Evolutionary conservation across 1,284 basidiomycete species (phyloP).

Genomic region (Trametes sp.): DNA sequence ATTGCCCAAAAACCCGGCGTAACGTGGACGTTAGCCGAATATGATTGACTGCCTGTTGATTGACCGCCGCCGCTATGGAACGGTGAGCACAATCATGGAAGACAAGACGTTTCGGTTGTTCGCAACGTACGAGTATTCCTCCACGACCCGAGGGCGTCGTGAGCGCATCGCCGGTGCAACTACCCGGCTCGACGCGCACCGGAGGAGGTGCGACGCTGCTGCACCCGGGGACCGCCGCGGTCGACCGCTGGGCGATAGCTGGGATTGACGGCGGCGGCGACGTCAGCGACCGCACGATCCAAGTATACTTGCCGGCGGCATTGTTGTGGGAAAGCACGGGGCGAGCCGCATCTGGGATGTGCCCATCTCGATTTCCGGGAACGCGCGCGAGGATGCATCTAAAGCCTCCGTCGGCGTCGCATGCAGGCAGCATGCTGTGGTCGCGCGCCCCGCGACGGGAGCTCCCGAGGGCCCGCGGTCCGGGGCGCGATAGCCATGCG

Average conservation of each 20-base stretch:
- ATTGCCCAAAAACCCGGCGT: background rate
- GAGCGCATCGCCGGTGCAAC: background rate
- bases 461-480: conserved; percentile 14
- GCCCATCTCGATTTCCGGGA: conserved; percentile 1
- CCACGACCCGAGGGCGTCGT: background rate
- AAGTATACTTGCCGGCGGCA: conserved; percentile 5
- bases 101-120: background rate
- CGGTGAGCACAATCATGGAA: background rate
- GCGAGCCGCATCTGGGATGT: conserved; percentile 1
- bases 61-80: background rate
- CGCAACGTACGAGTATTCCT: background rate
- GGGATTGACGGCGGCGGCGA: background rate
- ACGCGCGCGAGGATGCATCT: conserved; percentile 5
- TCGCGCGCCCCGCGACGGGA: background rate
- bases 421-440: background rate
- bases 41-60: background rate
- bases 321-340: background rate
- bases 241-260: background rate
- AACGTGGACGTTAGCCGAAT: background rate
- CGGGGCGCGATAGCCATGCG: background rate
- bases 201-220: background rate
- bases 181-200: background rate
- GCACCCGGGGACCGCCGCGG: background rate
- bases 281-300: conserved; percentile 12
- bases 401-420: conserved; percentile 1